Evolutionary conservation across 2,329 filamentous ascomycete genomes (phyloP), one percentile per base, ranked within the genome.

Genomic region (Bipolaris bicolor): DNA sequence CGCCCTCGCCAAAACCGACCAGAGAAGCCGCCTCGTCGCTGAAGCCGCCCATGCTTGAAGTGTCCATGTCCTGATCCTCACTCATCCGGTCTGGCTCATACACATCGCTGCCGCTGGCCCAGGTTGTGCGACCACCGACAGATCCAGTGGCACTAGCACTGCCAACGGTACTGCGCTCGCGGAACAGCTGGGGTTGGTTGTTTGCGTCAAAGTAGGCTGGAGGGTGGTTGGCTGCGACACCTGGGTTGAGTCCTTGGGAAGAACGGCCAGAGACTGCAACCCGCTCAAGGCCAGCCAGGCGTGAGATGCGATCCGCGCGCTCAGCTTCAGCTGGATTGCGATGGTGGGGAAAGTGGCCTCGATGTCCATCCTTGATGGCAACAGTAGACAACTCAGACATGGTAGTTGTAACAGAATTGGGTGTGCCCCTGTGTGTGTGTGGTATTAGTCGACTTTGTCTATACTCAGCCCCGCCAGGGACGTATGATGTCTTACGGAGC

Each of bases 351-450:
- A 89, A 83, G 72, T 92, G 87, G 62, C 94, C 94, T 59, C 92
- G 90, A 72, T 97, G 92, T 67, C 94, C 94, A 74, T 98, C 94
- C 78, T 97, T 97, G 83, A 97, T 97, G 49, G 94, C 94, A 11
- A 92, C 95, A 16, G 94, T 97, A 15, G 92, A 96, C 46, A 98
- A 85, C 39, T 92, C 89, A 24, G 92, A 97, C 70, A 98, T 88
- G 49, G 92, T 96, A 11, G 93, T 97, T 3, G 91, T 96, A 39
- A 90, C 90, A 65, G 92, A 96, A 64, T 95, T 97, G 3, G 94
- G 94, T 2, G 94, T 98, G 70, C 94, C 93, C 63, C 92, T 96
- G 60, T 41, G 47, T 7, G 47, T 7, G 26, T 36, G 33, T 52
- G 36, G 49, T 34, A 54, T 71, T 55, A 70, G 65, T 61, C 54